Evolutionary conservation across 2,329 filamentous ascomycete species (phyloP), one percentile per base, ranked within the genome.

Genomic region (Colletotrichum brevisporum): DNA sequence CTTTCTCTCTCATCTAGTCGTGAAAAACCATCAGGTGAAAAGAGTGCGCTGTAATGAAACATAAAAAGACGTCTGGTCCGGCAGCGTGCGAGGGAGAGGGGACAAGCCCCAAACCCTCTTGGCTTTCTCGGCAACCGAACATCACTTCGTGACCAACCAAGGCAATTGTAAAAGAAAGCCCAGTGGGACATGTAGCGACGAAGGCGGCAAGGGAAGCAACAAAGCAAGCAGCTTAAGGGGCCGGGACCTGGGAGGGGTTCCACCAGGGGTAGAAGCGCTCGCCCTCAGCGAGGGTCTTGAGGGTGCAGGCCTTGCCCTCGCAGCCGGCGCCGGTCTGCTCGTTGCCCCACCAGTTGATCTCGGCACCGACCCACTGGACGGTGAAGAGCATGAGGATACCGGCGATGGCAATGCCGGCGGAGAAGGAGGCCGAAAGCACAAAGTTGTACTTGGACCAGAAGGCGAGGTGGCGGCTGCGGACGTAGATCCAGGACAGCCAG

Each of bases 401-500:
- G 8, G 75, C 75, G 18, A 80, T 70, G 57, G 78, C 79, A 15
- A 80, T 74, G 5, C 76, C 78, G 36, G 72, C 76, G 3, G 73
- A 75, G 43, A 81, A 74, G 6, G 75, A 76, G 12, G 78, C 77
- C 3, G 75, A 76, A 3, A 80, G 70, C 2, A 78, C 74, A 62
- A 78, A 81, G 70, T 79, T 79, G 72, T 80, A 81, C 78, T 84
- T 80, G 8, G 78, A 75, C 80, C 81, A 82, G 72, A 81, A 79
- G 3, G 69, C 76, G 6, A 80, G 72, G 64, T 77, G 80, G 2
- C 77, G 73, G 53, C 74, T 78, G 65, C 81, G 81, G 58, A 85
- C 67, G 62, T 71, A 71, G 36, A 72, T 67, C 71, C 71, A 73
- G 16, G 68, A 71, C 21, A 73, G 31, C 69, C 69, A 72, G 2